A percentile compares a stretch with the other conserved stretches of the same genome.
phyloP scores from a whole-genome alignment of 2,329 filamentous ascomycete species.

The Cladosporium cucumerinum region DNA sequence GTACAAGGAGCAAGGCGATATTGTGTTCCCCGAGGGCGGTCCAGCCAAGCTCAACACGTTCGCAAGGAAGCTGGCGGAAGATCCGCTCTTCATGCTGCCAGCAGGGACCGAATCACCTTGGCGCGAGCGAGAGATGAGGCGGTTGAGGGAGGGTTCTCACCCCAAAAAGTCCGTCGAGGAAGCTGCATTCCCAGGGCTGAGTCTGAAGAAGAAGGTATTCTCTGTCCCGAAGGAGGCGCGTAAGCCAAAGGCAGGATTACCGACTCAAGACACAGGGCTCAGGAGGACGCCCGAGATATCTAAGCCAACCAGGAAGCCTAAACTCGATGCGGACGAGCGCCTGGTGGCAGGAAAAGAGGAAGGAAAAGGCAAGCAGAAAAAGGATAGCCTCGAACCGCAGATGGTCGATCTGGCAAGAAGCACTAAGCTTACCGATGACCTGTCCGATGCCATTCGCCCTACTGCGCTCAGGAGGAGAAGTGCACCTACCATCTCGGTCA shows the following conservation, averaged over 20 bases:
- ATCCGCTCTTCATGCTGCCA: conserved; percentile 9
- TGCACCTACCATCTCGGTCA: not conserved
- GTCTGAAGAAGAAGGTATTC: not conserved
- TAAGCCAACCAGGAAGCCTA: not conserved
- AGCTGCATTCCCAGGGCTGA: not conserved
- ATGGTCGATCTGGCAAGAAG: not conserved
- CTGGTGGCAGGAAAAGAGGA: not conserved
- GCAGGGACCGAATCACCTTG: not conserved
- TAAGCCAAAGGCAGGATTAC: not conserved
- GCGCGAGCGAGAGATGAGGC: not conserved
- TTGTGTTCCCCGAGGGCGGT: not conserved
- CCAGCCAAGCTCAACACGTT: not conserved
- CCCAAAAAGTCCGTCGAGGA: not conserved
- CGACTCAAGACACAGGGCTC: not conserved
- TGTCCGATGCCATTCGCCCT: not conserved
- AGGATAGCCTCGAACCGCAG: not conserved
- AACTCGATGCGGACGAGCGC: not conserved
- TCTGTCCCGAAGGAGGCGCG: not conserved
- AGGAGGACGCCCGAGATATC: not conserved
- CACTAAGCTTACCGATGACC: not conserved
- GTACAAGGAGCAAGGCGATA: not conserved
- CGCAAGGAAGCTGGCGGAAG: not conserved
- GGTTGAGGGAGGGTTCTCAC: not conserved
- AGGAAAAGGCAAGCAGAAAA: not conserved
- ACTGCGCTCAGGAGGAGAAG: not conserved